A percentile compares a stretch with the other conserved stretches of the same genome.
Evolutionary conservation across 257 asterid species (phyloP).

Genomic region (Handroanthus guayacan): DNA sequence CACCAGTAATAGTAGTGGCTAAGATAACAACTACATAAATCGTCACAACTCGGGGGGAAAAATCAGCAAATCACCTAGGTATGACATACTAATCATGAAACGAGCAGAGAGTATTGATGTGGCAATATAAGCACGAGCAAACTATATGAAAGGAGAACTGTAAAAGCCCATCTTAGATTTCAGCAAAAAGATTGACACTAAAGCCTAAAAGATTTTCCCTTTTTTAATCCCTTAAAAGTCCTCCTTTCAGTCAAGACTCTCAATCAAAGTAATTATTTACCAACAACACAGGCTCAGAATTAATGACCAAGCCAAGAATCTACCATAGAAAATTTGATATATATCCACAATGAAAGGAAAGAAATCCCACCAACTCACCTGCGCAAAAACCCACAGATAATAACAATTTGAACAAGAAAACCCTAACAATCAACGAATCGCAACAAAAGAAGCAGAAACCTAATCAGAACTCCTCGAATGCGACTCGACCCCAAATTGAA

Average conservation of each 20-base stretch:
- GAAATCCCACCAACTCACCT: neutral
- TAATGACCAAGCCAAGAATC: neutral
- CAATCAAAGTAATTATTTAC: neutral
- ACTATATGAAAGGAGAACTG: neutral
- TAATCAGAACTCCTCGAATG: conserved; percentile 1
- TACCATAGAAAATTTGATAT: neutral
- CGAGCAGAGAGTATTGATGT: neutral
- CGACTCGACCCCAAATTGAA: neutral
- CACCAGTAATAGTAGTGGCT: neutral
- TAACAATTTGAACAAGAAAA: conserved; percentile 24
- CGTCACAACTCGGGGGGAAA: neutral
- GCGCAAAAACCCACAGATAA: neutral
- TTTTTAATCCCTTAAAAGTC: too few relatives aligned
- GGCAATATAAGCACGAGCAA: neutral
- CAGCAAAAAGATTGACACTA: neutral
- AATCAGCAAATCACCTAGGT: neutral
- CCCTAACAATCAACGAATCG: conserved; percentile 38
- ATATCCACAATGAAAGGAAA: neutral
- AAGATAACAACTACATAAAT: neutral
- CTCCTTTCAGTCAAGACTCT: neutral
- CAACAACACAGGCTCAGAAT: neutral
- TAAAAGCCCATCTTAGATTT: neutral
- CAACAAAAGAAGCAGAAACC: conserved; percentile 28
- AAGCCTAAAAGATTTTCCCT: neutral
- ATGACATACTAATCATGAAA: neutral